Conservation (phyloP, 805 yeast species). For the Clavispora phyllophila region DNA sequence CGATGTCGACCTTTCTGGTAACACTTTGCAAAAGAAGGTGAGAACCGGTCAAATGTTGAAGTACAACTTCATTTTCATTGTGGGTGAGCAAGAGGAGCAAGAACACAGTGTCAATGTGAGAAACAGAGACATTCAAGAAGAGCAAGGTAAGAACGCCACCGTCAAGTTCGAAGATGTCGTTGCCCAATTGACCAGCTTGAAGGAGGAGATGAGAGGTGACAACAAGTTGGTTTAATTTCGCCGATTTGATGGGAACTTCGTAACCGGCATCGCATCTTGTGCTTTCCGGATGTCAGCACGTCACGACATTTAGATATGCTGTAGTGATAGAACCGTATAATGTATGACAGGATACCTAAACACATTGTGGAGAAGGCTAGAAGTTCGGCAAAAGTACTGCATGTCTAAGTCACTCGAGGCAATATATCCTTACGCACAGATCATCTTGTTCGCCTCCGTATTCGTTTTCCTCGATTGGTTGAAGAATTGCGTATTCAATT, state of each 20-base stretch:
- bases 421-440: no score
- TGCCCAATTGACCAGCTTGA: slow-evolving; percentile 60
- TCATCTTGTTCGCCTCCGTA: no score
- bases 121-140: slow-evolving; percentile 89
- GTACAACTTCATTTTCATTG: slow-evolving; percentile 93
- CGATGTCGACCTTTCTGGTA: slow-evolving; percentile 90
- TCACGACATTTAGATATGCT: neutral
- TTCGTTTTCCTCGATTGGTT: no score
- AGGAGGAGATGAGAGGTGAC: slow-evolving; percentile 69
- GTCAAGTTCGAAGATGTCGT: slow-evolving; percentile 69
- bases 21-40: slow-evolving; percentile 96
- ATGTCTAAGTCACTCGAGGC: neutral
- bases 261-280: neutral
- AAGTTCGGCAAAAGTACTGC: no score
- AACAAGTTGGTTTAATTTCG: slow-evolving; percentile 34
- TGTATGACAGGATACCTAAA: neutral
- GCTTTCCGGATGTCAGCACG: neutral
- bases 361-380: neutral
- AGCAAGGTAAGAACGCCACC: slow-evolving; percentile 89
- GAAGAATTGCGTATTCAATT: no score
- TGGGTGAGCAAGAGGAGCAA: slow-evolving; percentile 89
- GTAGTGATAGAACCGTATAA: neutral
- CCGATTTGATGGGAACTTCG: neutral
- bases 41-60: slow-evolving; percentile 93
- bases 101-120: slow-evolving; percentile 85